Percentiles rank a stretch among this genome's conserved stretches.
Conservation (phyloP, 805 yeast species). For the Wickerhamomyces xylosicus region DNA sequence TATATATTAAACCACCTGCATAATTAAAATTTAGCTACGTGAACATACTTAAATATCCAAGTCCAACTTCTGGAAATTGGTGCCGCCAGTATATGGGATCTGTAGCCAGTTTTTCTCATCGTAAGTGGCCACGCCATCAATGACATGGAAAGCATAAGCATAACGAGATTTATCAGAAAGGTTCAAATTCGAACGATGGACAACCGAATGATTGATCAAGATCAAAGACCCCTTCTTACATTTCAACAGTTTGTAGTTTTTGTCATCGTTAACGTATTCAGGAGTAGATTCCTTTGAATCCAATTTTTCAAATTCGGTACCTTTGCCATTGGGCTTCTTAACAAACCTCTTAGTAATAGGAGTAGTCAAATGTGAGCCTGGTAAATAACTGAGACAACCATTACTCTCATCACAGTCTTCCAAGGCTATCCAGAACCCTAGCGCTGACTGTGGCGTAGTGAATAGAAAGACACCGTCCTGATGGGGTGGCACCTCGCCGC, state of each 20-base stretch:
- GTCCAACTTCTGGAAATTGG: constrained; percentile 40
- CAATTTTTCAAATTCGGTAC: constrained; percentile 42
- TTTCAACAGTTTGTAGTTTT: constrained; percentile 38
- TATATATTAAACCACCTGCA: no score
- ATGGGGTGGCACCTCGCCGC: constrained; percentile 69
- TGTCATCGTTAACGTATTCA: constrained; percentile 15
- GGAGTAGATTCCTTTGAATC: constrained; percentile 16
- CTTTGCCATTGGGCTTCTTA: constrained; percentile 41
- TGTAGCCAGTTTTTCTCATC: constrained; percentile 71
- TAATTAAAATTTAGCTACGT: no score
- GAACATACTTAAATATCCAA: background rate
- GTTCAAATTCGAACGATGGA: constrained; percentile 64
- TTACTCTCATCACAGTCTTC: constrained; percentile 60
- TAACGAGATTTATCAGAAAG: constrained; percentile 44
- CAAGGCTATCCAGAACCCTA: constrained; percentile 77
- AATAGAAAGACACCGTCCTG: constrained; percentile 67
- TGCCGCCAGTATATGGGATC: constrained; percentile 61
- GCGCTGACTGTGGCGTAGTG: constrained; percentile 60
- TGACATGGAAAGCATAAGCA: constrained; percentile 74
- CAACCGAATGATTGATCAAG: constrained; percentile 58
- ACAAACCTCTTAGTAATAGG: constrained; percentile 57
- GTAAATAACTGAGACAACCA: constrained; percentile 61
- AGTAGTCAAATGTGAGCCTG: constrained; percentile 56
- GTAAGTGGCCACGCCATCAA: constrained; percentile 55
- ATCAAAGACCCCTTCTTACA: constrained; percentile 69